Conservation (phyloP, 1,284 basidiomycete species). For the Cutaneotrichosporon sp. region DNA sequence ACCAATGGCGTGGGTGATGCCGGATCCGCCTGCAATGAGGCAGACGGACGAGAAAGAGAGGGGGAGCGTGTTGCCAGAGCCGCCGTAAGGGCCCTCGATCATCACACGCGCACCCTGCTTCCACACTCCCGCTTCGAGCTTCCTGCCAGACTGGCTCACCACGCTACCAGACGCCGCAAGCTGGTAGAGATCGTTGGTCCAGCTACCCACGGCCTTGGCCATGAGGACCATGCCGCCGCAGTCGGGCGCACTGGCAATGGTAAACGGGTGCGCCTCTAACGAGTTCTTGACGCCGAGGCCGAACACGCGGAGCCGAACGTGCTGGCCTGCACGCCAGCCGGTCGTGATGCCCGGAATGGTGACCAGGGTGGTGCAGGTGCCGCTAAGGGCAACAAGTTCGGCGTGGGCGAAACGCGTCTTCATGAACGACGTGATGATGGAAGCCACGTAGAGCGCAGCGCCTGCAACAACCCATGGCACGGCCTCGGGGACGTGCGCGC, state of each 20-base stretch:
- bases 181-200: conserved; percentile 44
- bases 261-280: conserved; percentile 52
- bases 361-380: conserved; percentile 44
- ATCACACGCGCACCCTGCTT: conserved; percentile 29
- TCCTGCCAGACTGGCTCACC: neutral
- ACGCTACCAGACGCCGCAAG: conserved; percentile 26
- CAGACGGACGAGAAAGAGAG: conserved; percentile 48
- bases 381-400: conserved; percentile 41
- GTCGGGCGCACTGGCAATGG: conserved; percentile 52
- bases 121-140: conserved; percentile 14
- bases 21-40: conserved; percentile 50
- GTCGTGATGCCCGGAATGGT: conserved; percentile 42
- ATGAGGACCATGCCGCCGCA: conserved; percentile 47
- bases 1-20: conserved; percentile 46
- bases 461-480: conserved; percentile 65
- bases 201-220: conserved; percentile 48
- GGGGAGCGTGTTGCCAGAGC: conserved; percentile 45
- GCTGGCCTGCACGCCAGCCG: conserved; percentile 55
- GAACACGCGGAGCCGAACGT: conserved; percentile 51
- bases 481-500: conserved; percentile 55
- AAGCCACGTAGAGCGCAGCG: conserved; percentile 56
- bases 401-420: conserved; percentile 47
- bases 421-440: conserved; percentile 35
- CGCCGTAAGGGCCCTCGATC: conserved; percentile 52
- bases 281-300: conserved; percentile 31